Base-by-base conservation (phyloP, 2,329 filamentous ascomycete species). In the Macroventuria anomochaeta region DNA sequence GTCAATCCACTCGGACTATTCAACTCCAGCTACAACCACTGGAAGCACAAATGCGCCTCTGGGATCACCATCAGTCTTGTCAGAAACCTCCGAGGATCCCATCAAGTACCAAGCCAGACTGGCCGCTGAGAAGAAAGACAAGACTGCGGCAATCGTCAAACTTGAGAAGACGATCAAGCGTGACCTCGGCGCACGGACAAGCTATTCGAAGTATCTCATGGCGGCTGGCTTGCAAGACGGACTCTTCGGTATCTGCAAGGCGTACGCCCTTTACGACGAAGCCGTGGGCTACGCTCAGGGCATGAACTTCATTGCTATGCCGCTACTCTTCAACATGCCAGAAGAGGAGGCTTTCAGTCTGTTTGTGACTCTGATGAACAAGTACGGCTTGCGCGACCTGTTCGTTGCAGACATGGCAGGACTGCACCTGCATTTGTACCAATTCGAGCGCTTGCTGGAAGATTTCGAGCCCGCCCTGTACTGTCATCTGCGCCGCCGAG, bases 271-370 rank as follows among this genome's bases (percentile, higher is more conserved):
- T 25, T 97, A 93, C 65, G 95, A 99, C 68, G 92, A 96, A 68
- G 89, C 83, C 7, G 95, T 99, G 29, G 93, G 95, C 26, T 99
- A 99, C 74, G 93, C 96, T 0, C 95, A 99, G 75, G 95, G 95
- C 70, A 97, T 99, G 90, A 99, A 97, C 72, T 99, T 99, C 69
- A 85, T 99, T 55, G 90, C 92, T 41, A 97, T 97, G 92, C 95
- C 96, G 20, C 76, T 99, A 15, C 80, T 99, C 1, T 97, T 99
- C 78, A 97, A 97, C 73, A 96, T 97, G 93, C 90, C 93, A 2
- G 93, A 97, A 76, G 92, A 96, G 70, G 95, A 99, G 76, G 93
- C 95, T 0, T 99, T 99, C 70, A 95, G 91, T 65, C 80, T 99
- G 15, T 84, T 99, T 21, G 92, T 97, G 15, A 88, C 91, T 60